Evolutionary conservation across 2,329 filamentous ascomycete species (phyloP).

Genomic region (Laburnicola sp.): DNA sequence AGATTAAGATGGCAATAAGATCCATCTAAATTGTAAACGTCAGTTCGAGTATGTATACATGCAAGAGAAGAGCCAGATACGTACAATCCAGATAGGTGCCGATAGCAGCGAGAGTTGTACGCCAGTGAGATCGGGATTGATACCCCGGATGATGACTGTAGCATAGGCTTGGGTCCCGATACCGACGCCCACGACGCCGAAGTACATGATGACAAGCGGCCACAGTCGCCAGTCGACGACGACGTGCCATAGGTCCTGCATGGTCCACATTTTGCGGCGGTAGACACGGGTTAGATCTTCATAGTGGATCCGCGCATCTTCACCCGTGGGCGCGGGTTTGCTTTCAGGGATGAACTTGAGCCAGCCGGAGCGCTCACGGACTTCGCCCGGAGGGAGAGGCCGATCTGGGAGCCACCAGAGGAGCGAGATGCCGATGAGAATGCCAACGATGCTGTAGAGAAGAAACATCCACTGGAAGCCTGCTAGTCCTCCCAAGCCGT

Average conservation of each 20-base stretch:
- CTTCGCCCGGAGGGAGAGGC: conserved; percentile 72
- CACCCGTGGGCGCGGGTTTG: conserved; percentile 71
- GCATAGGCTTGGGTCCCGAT: conserved; percentile 89
- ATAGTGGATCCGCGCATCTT: conserved; percentile 82
- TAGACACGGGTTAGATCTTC: conserved; percentile 81
- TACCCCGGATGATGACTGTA: conserved; percentile 80
- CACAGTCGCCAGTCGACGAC: conserved; percentile 85
- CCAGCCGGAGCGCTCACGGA: conserved; percentile 55
- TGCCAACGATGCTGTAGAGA: conserved; percentile 75
- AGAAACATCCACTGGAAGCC: conserved; percentile 95
- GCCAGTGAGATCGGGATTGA: conserved; percentile 71
- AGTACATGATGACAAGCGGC: conserved; percentile 89
- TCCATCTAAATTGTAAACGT: conserved; percentile 79
- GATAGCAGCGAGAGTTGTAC: conserved; percentile 80
- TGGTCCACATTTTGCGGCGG: conserved; percentile 70
- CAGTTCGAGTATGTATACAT: too few relatives aligned
- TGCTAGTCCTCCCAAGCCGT: conserved; percentile 72
- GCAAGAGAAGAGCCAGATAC: too few relatives aligned
- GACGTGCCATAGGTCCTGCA: conserved; percentile 70
- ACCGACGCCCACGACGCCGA: conserved; percentile 88
- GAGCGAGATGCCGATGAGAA: conserved; percentile 70
- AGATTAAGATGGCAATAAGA: conserved; percentile 79
- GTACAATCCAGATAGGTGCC: conserved; percentile 88
- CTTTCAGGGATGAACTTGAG: conserved; percentile 68
- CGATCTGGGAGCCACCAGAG: conserved; percentile 92